Evolutionary conservation across 371 early-diverging fungal genomes (phyloP), one percentile per base, ranked within the genome.

Genomic region (Mucor racemosus): DNA sequence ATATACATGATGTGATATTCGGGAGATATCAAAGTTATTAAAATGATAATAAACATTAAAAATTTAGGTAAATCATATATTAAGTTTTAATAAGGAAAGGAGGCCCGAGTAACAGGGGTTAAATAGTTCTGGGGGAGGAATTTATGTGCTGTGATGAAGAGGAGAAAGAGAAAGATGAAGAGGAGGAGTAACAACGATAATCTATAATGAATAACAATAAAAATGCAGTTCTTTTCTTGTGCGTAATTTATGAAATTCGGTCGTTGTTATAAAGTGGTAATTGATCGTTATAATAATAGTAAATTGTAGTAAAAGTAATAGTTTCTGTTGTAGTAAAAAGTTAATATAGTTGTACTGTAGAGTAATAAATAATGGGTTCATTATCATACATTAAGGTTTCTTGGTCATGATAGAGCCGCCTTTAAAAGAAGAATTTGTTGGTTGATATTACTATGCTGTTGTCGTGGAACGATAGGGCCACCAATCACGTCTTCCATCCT

Each of bases 391-490:
- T 33, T 44, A 44, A 61, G 59, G 42, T 26, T 26, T 50, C 15
- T 4, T 50, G 26, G 50, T 26, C 50, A 50, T 50, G 50, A 50
- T 50, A 50, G 50, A 50, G 50, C 50, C 21, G 26, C 50, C 26
- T 50, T 50, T 7, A 48, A 42, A 7, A 26, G 26, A 39, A 50
- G 50, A 50, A 26, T 26, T 21, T 8, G 50, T 11, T 56, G 33
- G 36, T 35, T 56, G 17, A 50, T 50, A 50, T 50, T 19, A n/a
- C 31, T 64, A 68, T 54, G 68, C 68, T 48, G 68, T 59, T 41
- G 68, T 68, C 14, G 64, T 68, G 38, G 68, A 64, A 64, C 68
- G 68, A 64, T 64, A 60, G n/a, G 68, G 64, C 68, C 68, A 68
- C 68, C 68, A 68, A 55, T 65, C 59, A 59, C 39, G 50, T 59